phyloP scores from a whole-genome alignment of 140 eudicot species.

The Senecio squalidus region DNA sequence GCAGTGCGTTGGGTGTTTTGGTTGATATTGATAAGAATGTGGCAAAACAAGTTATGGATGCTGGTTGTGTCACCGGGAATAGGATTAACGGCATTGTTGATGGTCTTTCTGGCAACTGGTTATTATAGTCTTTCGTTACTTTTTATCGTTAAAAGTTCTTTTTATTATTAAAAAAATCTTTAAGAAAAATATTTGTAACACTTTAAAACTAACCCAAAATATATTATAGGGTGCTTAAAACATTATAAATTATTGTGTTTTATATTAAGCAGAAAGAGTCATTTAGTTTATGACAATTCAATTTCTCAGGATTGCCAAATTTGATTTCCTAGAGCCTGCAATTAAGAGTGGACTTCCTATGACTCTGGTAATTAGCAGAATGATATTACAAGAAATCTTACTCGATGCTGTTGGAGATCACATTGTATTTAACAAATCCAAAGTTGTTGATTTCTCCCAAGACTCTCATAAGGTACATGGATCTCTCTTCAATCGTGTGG shows the following conservation, averaged over 20 bases:
- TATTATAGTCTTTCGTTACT: neutral
- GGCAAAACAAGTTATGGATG: slow-evolving; percentile 21
- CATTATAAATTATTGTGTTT: neutral
- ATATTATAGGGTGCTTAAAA: too few species aligned
- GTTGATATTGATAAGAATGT: slow-evolving; percentile 27
- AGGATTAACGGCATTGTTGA: slow-evolving; percentile 39
- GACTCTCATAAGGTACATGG: slow-evolving; percentile 23
- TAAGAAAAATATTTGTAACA: too few species aligned
- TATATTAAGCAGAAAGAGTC: neutral
- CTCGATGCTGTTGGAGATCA: slow-evolving; percentile 30
- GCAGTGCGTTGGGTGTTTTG: slow-evolving; percentile 39
- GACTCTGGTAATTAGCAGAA: slow-evolving; percentile 36
- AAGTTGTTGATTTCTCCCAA: slow-evolving; percentile 33
- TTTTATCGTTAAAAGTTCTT: too few species aligned
- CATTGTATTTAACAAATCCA: slow-evolving; percentile 27
- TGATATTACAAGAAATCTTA: slow-evolving; percentile 33
- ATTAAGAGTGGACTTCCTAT: slow-evolving; percentile 33
- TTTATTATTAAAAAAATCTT: too few species aligned
- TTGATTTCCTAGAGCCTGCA: slow-evolving; percentile 32
- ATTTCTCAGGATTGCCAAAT: slow-evolving; percentile 29
- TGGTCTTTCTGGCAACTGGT: slow-evolving; percentile 39
- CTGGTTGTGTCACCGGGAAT: slow-evolving; percentile 38
- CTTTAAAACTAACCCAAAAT: too few species aligned
- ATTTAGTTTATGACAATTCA: neutral
- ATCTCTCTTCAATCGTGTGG: neutral